Conservation (phyloP, 2,329 filamentous ascomycete species). For the Dothideomycetidae sp. region DNA sequence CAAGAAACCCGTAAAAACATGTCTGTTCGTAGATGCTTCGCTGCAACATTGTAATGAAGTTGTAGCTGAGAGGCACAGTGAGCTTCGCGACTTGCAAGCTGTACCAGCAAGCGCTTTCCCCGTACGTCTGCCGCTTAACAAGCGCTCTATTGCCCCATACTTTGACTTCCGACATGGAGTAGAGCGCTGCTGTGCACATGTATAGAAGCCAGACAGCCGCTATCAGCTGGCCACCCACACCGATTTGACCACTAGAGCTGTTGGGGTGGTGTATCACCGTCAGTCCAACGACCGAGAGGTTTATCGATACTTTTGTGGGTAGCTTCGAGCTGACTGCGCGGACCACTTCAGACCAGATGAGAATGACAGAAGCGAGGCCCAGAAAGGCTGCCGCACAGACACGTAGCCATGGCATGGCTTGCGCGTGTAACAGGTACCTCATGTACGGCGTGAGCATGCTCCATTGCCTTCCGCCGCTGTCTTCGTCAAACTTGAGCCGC, state of each 20-base stretch:
- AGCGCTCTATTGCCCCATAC: conserved; percentile 95
- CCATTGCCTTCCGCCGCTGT: conserved; percentile 14
- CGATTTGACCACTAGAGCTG: conserved; percentile 58
- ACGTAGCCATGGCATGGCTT: conserved; percentile 55
- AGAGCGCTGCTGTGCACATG: conserved; percentile 84
- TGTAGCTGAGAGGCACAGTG: conserved; percentile 85
- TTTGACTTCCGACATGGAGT: conserved; percentile 79
- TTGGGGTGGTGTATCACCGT: conserved; percentile 63
- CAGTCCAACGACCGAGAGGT: conserved; percentile 55
- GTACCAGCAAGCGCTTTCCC: conserved; percentile 93
- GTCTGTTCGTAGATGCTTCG: conserved; percentile 58
- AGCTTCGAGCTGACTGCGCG: conserved; percentile 67
- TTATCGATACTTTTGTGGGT: conserved; percentile 20
- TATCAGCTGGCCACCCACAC: conserved; percentile 73
- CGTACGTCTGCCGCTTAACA: conserved; percentile 78
- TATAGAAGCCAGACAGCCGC: conserved; percentile 84
- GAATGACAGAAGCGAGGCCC: conserved; percentile 59
- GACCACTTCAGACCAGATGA: conserved; percentile 88
- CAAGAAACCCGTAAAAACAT: conserved; percentile 77
- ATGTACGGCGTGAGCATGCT: conserved; percentile 64
- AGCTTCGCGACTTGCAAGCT: conserved; percentile 82
- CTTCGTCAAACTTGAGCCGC: conserved; percentile 54
- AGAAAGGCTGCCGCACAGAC: conserved; percentile 53
- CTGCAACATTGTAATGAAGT: conserved; percentile 84
- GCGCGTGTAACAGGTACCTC: conserved; percentile 63